Percentiles rank a stretch among this genome's conserved stretches.
phyloP scores from a whole-genome alignment of 140 eudicot genomes.

The Eryngium alpinum region DNA sequence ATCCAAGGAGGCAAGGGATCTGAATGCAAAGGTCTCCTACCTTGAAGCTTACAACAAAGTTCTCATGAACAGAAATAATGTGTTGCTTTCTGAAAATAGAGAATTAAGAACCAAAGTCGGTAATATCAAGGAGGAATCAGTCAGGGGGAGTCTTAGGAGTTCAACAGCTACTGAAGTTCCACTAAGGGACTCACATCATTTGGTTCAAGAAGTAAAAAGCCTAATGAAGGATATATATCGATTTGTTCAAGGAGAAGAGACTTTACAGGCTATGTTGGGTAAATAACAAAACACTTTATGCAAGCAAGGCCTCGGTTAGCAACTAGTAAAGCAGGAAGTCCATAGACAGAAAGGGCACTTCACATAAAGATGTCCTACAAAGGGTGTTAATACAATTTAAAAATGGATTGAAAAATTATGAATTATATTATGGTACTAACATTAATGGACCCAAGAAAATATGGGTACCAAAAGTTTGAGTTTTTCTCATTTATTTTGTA shows the following conservation, averaged over 20 bases:
- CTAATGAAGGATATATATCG: too few relatives aligned
- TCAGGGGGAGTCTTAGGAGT: background rate
- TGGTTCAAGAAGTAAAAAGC: background rate
- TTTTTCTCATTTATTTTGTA: background rate
- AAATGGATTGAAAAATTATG: background rate
- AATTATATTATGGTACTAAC: background rate
- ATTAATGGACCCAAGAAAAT: background rate
- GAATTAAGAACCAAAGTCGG: too few relatives aligned
- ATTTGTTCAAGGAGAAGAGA: too few relatives aligned
- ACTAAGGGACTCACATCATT: background rate
- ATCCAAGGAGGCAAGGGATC: background rate
- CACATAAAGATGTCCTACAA: too few relatives aligned
- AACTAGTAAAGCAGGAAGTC: background rate
- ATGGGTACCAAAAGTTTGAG: background rate
- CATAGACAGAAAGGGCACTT: too few relatives aligned
- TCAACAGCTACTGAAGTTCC: too few relatives aligned
- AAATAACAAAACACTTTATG: too few relatives aligned
- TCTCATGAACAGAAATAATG: background rate
- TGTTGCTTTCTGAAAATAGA: too few relatives aligned
- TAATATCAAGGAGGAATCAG: too few relatives aligned
- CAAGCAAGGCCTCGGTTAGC: background rate
- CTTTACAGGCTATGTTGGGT: background rate
- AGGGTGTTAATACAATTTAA: too few relatives aligned
- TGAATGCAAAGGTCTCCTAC: background rate
- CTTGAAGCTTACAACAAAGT: too few relatives aligned